These are phyloP conservation scores for Angomonas desouzai DNA, from an alignment of 208 protist genomes.

Conservation along the genomic window DNA sequence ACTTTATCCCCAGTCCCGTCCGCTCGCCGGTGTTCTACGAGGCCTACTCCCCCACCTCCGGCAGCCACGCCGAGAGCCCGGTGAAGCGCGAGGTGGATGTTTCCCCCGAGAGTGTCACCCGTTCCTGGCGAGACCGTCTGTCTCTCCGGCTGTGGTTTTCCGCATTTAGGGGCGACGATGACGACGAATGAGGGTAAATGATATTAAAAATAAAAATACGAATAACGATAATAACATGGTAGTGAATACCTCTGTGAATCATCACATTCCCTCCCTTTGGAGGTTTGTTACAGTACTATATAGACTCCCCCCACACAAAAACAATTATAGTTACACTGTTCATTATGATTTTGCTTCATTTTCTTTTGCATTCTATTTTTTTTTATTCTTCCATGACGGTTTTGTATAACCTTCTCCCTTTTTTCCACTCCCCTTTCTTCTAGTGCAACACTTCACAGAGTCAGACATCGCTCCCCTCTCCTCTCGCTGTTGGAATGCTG, in stretches of 20 bases:
- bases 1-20: constrained; percentile 67
- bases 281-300: background rate
- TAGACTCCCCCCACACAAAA: background rate
- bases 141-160: constrained; percentile 34
- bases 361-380: background rate
- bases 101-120: constrained; percentile 24
- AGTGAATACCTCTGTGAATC: too few species aligned
- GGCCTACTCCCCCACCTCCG: constrained; percentile 31
- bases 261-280: background rate
- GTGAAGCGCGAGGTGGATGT: constrained; percentile 7
- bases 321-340: background rate
- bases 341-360: background rate
- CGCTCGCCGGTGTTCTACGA: constrained; percentile 61
- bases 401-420: constrained; percentile 2
- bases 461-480: too few species aligned
- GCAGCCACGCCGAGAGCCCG: background rate
- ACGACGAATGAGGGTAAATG: constrained; percentile 14
- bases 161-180: constrained; percentile 18
- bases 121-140: constrained; percentile 38
- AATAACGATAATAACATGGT: too few species aligned
- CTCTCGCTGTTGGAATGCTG: too few species aligned
- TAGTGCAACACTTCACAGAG: too few species aligned
- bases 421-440: constrained; percentile 5
- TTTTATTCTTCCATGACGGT: constrained; percentile 10
- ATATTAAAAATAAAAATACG: too few species aligned